Conservation (phyloP, 495 filamentous ascomycete species). For the Podospora pseudocomata region DNA sequence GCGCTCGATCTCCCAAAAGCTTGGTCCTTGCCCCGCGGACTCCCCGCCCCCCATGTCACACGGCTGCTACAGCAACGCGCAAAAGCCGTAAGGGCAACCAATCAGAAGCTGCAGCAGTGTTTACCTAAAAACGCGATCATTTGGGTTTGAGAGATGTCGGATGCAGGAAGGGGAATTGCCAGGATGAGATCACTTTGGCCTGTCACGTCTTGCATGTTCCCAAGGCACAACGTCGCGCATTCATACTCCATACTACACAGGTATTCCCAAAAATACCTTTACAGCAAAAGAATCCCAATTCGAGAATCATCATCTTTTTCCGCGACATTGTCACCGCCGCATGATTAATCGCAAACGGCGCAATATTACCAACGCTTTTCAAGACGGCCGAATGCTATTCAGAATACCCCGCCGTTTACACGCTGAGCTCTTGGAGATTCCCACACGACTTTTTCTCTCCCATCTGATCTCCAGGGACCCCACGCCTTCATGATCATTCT, state of each 20-base stretch:
- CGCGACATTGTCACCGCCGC: background rate
- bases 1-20: background rate
- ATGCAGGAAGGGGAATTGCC: background rate
- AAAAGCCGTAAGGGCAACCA: constrained; percentile 8
- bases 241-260: background rate
- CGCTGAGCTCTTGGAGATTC: background rate
- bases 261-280: background rate
- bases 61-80: constrained; percentile 18
- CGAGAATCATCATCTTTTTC: background rate
- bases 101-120: constrained; percentile 13
- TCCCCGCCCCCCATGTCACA: background rate
- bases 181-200: background rate
- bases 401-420: background rate
- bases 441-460: constrained; percentile 1
- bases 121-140: constrained; percentile 26
- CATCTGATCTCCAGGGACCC: constrained; percentile 7
- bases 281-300: background rate
- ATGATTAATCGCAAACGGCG: background rate
- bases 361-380: background rate
- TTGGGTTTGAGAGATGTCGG: background rate
- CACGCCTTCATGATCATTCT: constrained; percentile 13
- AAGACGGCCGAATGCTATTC: background rate
- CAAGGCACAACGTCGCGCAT: background rate
- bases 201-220: background rate
- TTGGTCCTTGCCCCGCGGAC: background rate